Evolutionary conservation across 164 flowering plant species (phyloP).

Genomic region (Magnolia officinalis): DNA sequence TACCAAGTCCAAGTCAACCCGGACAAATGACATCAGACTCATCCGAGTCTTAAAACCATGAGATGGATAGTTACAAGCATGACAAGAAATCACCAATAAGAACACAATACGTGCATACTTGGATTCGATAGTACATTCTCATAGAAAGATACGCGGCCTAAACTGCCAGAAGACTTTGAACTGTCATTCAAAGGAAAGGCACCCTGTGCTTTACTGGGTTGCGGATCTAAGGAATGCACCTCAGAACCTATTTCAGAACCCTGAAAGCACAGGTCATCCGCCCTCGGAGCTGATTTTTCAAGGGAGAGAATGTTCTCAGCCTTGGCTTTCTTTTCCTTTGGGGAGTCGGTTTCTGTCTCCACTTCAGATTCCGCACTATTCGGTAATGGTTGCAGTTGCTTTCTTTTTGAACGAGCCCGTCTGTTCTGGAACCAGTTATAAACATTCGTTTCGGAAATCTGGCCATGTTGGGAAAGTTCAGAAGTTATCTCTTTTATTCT

Average conservation of each 20-base stretch:
- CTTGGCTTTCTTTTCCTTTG: constrained; percentile 64
- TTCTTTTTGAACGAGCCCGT: constrained; percentile 84
- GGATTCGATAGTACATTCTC: constrained; percentile 35
- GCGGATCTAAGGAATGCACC: constrained; percentile 41
- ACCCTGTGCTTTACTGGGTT: constrained; percentile 31
- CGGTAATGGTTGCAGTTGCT: constrained; percentile 31
- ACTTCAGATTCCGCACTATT: constrained; percentile 52
- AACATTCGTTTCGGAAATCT: constrained; percentile 84
- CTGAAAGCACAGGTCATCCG: constrained; percentile 61
- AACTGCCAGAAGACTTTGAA: constrained; percentile 34
- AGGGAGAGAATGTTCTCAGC: constrained; percentile 38
- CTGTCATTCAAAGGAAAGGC: constrained; percentile 35
- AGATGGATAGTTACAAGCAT: not conserved
- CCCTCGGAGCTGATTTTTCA: constrained; percentile 28
- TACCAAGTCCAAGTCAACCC: too few relatives aligned
- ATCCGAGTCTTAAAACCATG: not conserved
- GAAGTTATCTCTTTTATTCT: constrained; percentile 61
- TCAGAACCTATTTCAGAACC: constrained; percentile 54
- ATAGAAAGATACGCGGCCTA: constrained; percentile 44
- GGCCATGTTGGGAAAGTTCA: constrained; percentile 80
- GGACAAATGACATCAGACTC: too few relatives aligned
- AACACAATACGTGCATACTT: not conserved
- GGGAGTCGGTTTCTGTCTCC: constrained; percentile 73
- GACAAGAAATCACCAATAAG: not conserved
- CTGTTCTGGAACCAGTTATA: constrained; percentile 96